A percentile compares a stretch with the other conserved stretches of the same genome.
These are phyloP conservation scores for Diospyros kaki DNA, from an alignment of 148 eudicot genomes.

Conservation along the genomic window DNA sequence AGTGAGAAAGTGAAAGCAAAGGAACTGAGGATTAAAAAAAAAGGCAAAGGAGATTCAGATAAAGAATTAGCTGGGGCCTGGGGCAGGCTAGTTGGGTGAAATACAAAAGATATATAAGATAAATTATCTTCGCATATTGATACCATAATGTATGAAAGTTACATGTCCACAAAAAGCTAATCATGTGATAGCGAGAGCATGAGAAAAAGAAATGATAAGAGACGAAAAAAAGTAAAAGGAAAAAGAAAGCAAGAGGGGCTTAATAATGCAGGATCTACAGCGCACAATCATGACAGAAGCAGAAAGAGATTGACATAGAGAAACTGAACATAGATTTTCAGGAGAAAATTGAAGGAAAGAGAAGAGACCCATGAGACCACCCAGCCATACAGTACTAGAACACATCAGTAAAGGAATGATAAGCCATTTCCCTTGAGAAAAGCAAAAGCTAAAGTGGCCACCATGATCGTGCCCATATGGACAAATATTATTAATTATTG, in stretches of 20 bases:
- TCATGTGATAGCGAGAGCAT: slow-evolving; percentile 2
- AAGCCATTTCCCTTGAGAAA: background rate
- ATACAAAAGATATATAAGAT: too few relatives aligned
- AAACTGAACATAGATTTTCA: background rate
- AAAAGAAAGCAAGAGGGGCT: background rate
- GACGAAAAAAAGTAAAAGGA: slow-evolving; percentile 2
- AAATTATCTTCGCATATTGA: too few relatives aligned
- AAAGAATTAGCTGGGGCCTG: too few relatives aligned
- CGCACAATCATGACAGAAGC: background rate
- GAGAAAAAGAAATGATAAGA: slow-evolving; percentile 1
- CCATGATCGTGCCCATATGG: background rate
- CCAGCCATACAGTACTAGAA: too few relatives aligned
- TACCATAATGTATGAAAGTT: too few relatives aligned
- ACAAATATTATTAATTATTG: too few relatives aligned
- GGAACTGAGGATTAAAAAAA: background rate
- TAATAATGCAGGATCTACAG: slow-evolving; percentile 16
- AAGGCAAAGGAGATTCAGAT: too few relatives aligned
- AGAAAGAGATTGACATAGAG: background rate
- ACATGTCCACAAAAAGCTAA: background rate
- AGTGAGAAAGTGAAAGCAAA: background rate
- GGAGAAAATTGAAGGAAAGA: too few relatives aligned
- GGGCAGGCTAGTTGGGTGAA: too few relatives aligned
- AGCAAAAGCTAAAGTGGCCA: slow-evolving; percentile 7
- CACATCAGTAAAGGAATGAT: too few relatives aligned
- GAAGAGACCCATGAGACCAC: too few relatives aligned